Percentiles rank a stretch among this genome's conserved stretches.
Evolutionary conservation across 176 grass and related monocot genomes (phyloP).

Genomic region (Hyparrhenia diplandra): DNA sequence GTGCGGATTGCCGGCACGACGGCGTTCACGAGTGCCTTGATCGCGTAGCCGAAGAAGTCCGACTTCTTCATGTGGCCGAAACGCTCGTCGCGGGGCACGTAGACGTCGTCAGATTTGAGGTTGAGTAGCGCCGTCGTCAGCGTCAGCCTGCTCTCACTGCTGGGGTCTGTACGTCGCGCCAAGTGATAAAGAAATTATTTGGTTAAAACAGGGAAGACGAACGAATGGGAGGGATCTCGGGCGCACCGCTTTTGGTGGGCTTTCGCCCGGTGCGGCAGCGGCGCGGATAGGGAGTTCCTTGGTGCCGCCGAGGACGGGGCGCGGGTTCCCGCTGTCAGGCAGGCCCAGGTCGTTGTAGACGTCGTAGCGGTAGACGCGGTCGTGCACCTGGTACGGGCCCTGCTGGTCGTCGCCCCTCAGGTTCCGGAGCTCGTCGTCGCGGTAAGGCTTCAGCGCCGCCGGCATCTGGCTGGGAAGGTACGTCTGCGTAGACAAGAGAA

Average conservation of each 20-base stretch:
- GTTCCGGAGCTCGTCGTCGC: constrained; percentile 34
- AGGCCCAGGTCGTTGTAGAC: constrained; percentile 48
- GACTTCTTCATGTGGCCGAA: too few species aligned
- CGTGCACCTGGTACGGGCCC: constrained; percentile 11
- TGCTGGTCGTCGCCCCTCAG: constrained; percentile 28
- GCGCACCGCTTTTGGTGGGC: background rate
- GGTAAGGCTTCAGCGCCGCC: constrained; percentile 26
- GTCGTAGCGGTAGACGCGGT: constrained; percentile 43
- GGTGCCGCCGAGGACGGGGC: constrained; percentile 40
- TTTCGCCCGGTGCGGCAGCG: constrained; percentile 27
- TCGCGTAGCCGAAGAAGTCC: background rate
- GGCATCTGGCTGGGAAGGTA: constrained; percentile 35
- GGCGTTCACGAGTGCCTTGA: background rate
- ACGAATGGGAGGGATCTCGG: too few species aligned
- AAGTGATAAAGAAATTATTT: too few species aligned
- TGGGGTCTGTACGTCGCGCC: background rate
- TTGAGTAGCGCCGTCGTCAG: too few species aligned
- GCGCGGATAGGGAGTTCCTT: constrained; percentile 30
- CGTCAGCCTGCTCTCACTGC: too few species aligned
- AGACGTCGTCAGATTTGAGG: too few species aligned
- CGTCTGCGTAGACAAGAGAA: background rate
- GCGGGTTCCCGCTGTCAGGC: background rate
- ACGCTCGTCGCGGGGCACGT: too few species aligned
- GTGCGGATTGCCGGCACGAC: too few species aligned
- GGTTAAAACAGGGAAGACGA: too few species aligned